These are phyloP conservation scores for Huntiella abstrusa DNA, from an alignment of 2,329 filamentous ascomycete species.

Conservation along the genomic window DNA sequence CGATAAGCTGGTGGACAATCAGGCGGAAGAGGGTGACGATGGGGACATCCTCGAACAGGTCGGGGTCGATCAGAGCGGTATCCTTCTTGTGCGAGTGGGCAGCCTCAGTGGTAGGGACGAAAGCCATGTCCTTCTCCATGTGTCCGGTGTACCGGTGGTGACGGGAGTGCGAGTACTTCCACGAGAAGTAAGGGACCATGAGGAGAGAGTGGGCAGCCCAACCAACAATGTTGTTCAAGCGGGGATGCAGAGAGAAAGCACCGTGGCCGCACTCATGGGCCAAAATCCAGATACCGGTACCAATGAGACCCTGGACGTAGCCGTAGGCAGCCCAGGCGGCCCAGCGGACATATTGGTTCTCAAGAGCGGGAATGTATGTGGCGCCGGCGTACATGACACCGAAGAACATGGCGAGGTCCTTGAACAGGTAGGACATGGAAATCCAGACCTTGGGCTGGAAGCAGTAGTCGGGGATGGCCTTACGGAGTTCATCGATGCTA, in stretches of 20 bases:
- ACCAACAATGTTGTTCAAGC: constrained; percentile 41
- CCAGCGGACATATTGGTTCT: constrained; percentile 24
- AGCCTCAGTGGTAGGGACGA: constrained; percentile 32
- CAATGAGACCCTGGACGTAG: constrained; percentile 42
- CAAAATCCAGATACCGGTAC: constrained; percentile 52
- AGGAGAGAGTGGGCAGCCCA: constrained; percentile 47
- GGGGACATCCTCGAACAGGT: constrained; percentile 45
- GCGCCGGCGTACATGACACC: constrained; percentile 31
- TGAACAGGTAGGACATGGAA: constrained; percentile 36
- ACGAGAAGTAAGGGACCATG: constrained; percentile 52
- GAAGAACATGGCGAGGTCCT: constrained; percentile 32
- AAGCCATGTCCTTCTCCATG: constrained; percentile 48
- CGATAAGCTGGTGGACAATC: constrained; percentile 42
- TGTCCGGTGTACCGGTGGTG: constrained; percentile 52
- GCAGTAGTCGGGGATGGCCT: constrained; percentile 42
- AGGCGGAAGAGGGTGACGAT: constrained; percentile 34
- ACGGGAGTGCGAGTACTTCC: constrained; percentile 50
- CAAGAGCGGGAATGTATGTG: constrained; percentile 33
- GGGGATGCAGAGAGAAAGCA: constrained; percentile 39
- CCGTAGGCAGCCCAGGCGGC: constrained; percentile 39
- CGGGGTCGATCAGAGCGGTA: constrained; percentile 24
- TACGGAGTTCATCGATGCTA: constrained; percentile 28
- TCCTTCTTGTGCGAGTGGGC: constrained; percentile 17
- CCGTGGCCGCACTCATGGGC: constrained; percentile 55
- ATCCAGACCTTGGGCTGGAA: constrained; percentile 34